Conservation (phyloP, 768 basidiomycete genomes). For the Lyophyllum shimeji region DNA sequence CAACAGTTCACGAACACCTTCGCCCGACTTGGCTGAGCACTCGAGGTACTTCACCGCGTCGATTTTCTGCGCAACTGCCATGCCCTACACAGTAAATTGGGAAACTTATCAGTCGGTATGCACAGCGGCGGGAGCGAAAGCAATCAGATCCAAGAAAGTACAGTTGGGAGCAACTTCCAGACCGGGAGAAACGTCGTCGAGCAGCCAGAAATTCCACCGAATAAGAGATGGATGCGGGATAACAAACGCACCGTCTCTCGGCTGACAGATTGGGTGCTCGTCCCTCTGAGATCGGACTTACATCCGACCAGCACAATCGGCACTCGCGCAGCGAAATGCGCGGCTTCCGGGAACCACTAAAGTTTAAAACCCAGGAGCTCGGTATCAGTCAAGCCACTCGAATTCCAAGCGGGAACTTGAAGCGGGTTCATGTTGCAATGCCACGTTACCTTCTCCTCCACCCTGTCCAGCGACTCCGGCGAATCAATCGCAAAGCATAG, state of each 20-base stretch:
- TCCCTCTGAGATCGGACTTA: conserved; percentile 98
- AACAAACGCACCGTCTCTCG: conserved; percentile 73
- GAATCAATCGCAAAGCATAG: conserved; percentile 99
- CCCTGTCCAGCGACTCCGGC: conserved; percentile 98
- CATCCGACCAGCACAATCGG: conserved; percentile 98
- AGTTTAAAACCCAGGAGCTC: too few species aligned
- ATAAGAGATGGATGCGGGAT: too few species aligned
- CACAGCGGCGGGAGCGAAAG: too few species aligned
- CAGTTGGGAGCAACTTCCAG: neutral
- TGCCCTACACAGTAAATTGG: conserved; percentile 55
- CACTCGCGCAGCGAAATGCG: conserved; percentile 93
- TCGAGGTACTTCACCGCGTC: conserved; percentile 96
- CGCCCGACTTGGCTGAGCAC: conserved; percentile 94
- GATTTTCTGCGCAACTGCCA: conserved; percentile 95
- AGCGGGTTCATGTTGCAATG: too few species aligned
- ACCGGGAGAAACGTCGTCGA: too few species aligned
- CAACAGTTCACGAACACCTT: conserved; percentile 97
- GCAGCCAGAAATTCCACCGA: too few species aligned
- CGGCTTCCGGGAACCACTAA: conserved; percentile 99
- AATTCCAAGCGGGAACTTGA: too few species aligned
- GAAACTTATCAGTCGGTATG: neutral
- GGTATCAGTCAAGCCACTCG: too few species aligned
- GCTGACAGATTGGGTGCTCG: conserved; percentile 90
- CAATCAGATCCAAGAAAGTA: too few species aligned
- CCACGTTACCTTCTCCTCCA: conserved; percentile 99